These are phyloP conservation scores for Arthrobotrys megalospora DNA, from an alignment of 2,329 filamentous ascomycete species.

Conservation along the genomic window DNA sequence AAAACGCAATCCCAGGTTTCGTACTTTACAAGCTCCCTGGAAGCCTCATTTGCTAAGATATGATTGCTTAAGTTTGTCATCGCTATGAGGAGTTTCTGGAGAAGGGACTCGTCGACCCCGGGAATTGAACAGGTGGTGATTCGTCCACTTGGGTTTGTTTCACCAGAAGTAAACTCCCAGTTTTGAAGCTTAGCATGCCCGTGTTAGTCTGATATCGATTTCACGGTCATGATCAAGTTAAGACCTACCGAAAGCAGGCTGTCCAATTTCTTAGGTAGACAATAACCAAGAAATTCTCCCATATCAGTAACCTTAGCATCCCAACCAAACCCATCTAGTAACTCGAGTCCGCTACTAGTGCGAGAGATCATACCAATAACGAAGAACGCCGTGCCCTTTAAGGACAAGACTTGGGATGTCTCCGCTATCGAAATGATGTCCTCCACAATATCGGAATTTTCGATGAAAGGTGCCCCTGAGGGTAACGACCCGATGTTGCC, in stretches of 20 bases:
- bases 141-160: slow-evolving; percentile 68
- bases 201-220: slow-evolving; percentile 11
- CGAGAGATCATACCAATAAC: slow-evolving; percentile 92
- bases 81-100: slow-evolving; percentile 83
- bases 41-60: slow-evolving; percentile 88
- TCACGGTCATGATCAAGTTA: background rate
- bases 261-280: slow-evolving; percentile 83
- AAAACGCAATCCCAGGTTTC: slow-evolving; percentile 52
- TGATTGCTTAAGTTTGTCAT: slow-evolving; percentile 93
- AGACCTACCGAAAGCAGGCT: slow-evolving; percentile 80
- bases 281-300: slow-evolving; percentile 87
- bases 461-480: slow-evolving; percentile 91
- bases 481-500: slow-evolving; percentile 99
- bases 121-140: slow-evolving; percentile 70
- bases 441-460: slow-evolving; percentile 88
- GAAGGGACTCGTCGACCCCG: slow-evolving; percentile 75
- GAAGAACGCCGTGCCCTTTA: slow-evolving; percentile 96
- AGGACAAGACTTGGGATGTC: slow-evolving; percentile 87
- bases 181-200: slow-evolving; percentile 20
- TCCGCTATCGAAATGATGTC: slow-evolving; percentile 91
- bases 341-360: slow-evolving; percentile 91
- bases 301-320: slow-evolving; percentile 88
- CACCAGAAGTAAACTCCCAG: slow-evolving; percentile 63
- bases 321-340: slow-evolving; percentile 91
- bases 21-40: slow-evolving; percentile 80